Base-by-base conservation (phyloP, 208 protist genomes). In the Leishmania mexicana region DNA sequence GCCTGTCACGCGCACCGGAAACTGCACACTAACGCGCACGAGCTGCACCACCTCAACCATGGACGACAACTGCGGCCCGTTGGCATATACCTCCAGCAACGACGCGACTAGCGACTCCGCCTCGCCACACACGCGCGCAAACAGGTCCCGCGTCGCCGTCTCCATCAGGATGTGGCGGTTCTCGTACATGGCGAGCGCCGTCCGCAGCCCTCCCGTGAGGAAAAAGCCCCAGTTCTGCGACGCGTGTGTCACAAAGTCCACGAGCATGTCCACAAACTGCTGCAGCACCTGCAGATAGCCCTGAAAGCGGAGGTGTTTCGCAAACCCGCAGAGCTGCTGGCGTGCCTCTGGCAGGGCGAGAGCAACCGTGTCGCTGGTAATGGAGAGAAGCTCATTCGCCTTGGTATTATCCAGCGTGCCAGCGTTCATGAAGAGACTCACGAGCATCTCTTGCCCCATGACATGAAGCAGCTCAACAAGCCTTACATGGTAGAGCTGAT, bases 141-240 rank as follows among this genome's bases (percentile, higher is more conserved):
- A 54, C 42, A 88, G 71, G 10, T 90, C 79, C n/a, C 65, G 54
- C 40, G 88, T 89, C 54, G 67, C 71, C n/a, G 70, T 71, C 54
- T 71, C 68, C 40, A 90, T 57, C 38, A 85, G 10, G 70, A 47
- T 11, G 13, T 75, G 53, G 13, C 70, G 42, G 28, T 87, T 82
- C 28, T 83, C 79, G 60, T 83, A 86, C 73, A 85, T 76, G 21
- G 78, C 58, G 24, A 87, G 81, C 3, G 80, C 78, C 7, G 51
- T 42, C 5, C 79, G 65, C 67, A 87, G 54, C 38, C 72, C 80
- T n/a, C 89, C 84, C 17, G 83, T 78, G 62, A 96, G 58, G 54
- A 90, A 85, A 76, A 88, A 83, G 73, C 84, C 87, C 92, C 94
- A 97, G 24, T 84, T 78, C 82, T 92, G 91, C 7, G 84, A 78